Evolutionary conservation across 2,329 filamentous ascomycete genomes (phyloP).

Genomic region (Ceratocystis destructans): DNA sequence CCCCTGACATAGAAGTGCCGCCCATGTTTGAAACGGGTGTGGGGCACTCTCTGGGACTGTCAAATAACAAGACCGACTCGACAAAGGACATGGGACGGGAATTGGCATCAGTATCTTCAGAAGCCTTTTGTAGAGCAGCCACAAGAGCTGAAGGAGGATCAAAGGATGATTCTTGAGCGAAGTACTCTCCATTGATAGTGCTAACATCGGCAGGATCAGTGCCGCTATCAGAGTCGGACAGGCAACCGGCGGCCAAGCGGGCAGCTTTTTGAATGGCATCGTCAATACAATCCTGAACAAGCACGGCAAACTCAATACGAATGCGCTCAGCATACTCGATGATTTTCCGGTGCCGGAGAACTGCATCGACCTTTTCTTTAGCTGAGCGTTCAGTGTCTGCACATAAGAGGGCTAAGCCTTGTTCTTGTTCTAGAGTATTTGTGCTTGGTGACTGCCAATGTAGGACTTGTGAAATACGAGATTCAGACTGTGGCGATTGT

Average conservation of each 20-base stretch:
- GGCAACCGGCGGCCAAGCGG: slow-evolving; percentile 68
- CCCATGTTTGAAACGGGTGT: slow-evolving; percentile 75
- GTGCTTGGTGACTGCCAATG: slow-evolving; percentile 94
- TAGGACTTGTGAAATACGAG: slow-evolving; percentile 80
- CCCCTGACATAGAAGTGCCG: slow-evolving; percentile 22
- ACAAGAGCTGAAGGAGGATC: slow-evolving; percentile 40
- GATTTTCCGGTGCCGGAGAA: slow-evolving; percentile 80
- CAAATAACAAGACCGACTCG: slow-evolving; percentile 63
- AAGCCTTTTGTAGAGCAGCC: slow-evolving; percentile 37
- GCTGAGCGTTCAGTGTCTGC: slow-evolving; percentile 77
- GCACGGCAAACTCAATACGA: slow-evolving; percentile 77
- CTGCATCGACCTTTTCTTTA: slow-evolving; percentile 80
- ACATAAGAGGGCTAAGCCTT: slow-evolving; percentile 75
- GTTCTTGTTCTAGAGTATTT: slow-evolving; percentile 84
- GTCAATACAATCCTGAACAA: slow-evolving; percentile 92
- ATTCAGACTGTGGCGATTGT: slow-evolving; percentile 91
- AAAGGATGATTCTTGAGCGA: slow-evolving; percentile 42
- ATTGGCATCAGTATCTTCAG: slow-evolving; percentile 31
- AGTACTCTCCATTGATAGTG: slow-evolving; percentile 38
- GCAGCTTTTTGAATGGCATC: slow-evolving; percentile 82
- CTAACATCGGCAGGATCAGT: slow-evolving; percentile 12
- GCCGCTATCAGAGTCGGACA: slow-evolving; percentile 61
- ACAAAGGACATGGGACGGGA: slow-evolving; percentile 43
- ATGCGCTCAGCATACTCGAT: slow-evolving; percentile 95
- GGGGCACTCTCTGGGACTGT: slow-evolving; percentile 77